Percentiles rank a stretch among this genome's conserved stretches.
Evolutionary conservation across 1,139 yeast genomes (phyloP).

Genomic region (Debaryomycetaceae sp.): DNA sequence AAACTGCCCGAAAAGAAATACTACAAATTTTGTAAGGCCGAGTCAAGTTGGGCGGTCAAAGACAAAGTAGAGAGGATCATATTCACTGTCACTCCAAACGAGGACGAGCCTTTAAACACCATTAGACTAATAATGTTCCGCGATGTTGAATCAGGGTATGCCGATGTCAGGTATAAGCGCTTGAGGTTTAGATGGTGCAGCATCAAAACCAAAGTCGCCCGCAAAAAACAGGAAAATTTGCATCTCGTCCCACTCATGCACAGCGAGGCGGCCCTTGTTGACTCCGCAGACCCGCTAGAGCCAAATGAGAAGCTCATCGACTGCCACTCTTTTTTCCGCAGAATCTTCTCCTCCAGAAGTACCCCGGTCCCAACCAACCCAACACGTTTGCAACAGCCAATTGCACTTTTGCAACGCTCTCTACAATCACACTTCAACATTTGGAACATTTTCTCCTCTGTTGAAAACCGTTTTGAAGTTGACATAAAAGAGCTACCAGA

Average conservation of each 20-base stretch:
- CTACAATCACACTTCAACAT: neutral
- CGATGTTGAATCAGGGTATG: slow-evolving; percentile 9
- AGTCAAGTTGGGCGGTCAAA: slow-evolving; percentile 8
- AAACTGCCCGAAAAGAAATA: neutral
- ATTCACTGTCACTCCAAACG: slow-evolving; percentile 9
- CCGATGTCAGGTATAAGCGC: slow-evolving; percentile 12
- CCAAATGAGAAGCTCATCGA: slow-evolving; percentile 1
- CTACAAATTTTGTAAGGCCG: slow-evolving; percentile 7
- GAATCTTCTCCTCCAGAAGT: slow-evolving; percentile 1
- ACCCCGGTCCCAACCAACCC: slow-evolving; percentile 1
- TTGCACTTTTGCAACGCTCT: slow-evolving; percentile 1
- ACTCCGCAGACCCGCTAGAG: neutral
- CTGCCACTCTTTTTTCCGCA: neutral
- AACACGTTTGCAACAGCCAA: neutral
- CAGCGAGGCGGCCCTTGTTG: slow-evolving; percentile 7
- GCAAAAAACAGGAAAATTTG: slow-evolving; percentile 4
- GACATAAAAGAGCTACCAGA: slow-evolving; percentile 1
- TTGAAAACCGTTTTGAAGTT: slow-evolving; percentile 1
- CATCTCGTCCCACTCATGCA: slow-evolving; percentile 5
- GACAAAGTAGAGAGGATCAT: slow-evolving; percentile 8
- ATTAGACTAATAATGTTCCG: slow-evolving; percentile 8
- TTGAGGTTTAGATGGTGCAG: slow-evolving; percentile 11
- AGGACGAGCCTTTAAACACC: slow-evolving; percentile 4
- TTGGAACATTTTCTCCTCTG: slow-evolving; percentile 1
- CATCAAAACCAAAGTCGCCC: slow-evolving; percentile 5